Conservation (phyloP, 805 yeast species). For the Wickerhamomyces bovis region DNA sequence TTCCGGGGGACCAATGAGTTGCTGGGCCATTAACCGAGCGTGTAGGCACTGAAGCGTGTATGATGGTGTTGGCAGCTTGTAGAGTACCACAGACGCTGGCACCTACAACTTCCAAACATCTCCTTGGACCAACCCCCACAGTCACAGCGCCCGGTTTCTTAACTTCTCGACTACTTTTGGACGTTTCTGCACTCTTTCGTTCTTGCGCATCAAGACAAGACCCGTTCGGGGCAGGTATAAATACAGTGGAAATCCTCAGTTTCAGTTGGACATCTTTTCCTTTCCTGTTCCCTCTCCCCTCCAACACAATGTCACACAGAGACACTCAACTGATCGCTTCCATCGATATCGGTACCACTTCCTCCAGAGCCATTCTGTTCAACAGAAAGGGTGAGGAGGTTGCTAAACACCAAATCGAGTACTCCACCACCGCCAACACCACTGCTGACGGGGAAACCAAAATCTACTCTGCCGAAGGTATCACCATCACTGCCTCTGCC, state of each 20-base stretch:
- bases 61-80: too few relatives aligned
- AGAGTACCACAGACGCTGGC: too few relatives aligned
- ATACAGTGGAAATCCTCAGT: neutral
- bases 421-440: constrained; percentile 61
- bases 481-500: constrained; percentile 51
- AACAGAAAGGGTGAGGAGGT: constrained; percentile 66
- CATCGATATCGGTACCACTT: constrained; percentile 88
- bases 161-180: neutral
- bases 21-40: neutral
- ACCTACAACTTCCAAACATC: too few relatives aligned
- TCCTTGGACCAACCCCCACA: too few relatives aligned
- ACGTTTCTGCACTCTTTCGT: neutral
- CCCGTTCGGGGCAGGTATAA: neutral
- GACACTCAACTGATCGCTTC: constrained; percentile 44
- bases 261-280: neutral
- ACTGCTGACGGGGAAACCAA: constrained; percentile 43
- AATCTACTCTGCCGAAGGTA: constrained; percentile 69
- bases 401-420: constrained; percentile 87
- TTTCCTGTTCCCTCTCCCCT: neutral
- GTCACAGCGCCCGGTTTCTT: too few relatives aligned
- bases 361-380: constrained; percentile 83
- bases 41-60: too few relatives aligned
- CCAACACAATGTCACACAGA: constrained; percentile 19
- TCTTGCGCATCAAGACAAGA: neutral
- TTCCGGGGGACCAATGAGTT: neutral